Percentiles rank a stretch among this genome's conserved stretches.
These are phyloP conservation scores for Penicillium coprophilum DNA, from an alignment of 495 filamentous ascomycete genomes.

Conservation along the genomic window DNA sequence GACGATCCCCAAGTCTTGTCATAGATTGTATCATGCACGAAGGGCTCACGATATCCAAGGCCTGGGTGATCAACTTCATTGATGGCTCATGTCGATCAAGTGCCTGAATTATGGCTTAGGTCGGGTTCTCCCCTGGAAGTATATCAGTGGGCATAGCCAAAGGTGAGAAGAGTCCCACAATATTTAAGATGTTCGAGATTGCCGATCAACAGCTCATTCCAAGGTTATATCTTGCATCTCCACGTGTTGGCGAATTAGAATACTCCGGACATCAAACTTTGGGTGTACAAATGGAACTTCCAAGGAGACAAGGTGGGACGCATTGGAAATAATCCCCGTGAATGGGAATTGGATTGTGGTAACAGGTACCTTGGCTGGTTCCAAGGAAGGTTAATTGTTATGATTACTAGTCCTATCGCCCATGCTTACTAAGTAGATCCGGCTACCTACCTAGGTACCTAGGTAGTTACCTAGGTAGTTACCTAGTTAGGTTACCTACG, in stretches of 20 bases:
- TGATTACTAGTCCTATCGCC: no score
- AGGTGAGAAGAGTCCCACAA: background rate
- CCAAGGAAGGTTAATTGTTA: no score
- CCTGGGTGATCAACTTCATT: background rate
- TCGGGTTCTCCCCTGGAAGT: constrained; percentile 1
- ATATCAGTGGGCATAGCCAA: background rate
- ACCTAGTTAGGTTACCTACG: no score
- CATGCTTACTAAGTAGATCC: no score
- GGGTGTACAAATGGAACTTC: background rate
- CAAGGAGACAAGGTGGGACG: background rate
- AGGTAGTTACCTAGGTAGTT: no score
- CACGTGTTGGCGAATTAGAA: background rate
- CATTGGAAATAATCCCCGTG: constrained; percentile 13
- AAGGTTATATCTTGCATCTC: background rate
- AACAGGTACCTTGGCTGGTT: no score
- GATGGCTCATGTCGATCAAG: constrained; percentile 7
- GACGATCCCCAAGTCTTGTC: background rate
- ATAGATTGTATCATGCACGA: background rate
- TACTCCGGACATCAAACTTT: background rate
- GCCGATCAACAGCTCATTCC: constrained; percentile 5
- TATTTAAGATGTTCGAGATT: constrained; percentile 8
- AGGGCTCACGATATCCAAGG: background rate
- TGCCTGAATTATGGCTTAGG: background rate
- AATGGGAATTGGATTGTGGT: background rate
- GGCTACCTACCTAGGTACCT: no score